Evolutionary conservation across 2,329 filamentous ascomycete species (phyloP), one percentile per base, ranked within the genome.

Genomic region (Rhynchosporium secalis): DNA sequence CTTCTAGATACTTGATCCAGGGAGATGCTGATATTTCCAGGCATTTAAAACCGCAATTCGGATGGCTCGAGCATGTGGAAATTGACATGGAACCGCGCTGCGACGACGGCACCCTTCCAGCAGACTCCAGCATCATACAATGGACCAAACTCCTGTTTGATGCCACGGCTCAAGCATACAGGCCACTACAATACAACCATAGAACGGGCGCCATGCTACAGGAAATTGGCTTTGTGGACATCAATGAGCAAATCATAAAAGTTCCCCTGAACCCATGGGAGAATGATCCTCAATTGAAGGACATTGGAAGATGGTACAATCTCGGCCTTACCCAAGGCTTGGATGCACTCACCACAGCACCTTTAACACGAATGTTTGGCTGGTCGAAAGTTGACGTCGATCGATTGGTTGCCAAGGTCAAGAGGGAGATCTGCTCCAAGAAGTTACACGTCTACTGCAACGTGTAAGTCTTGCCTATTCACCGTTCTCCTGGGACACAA

Each of bases 11-110:
- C 28, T 1, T 20, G 31, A n/a, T 4, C 9, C 12, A 31, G 8
- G 15, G 29, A 51, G 31, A 36, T 26, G 13, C 48, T 51, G 31
- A 51, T 15, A 15, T n/a, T 36, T 20, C 1, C 28, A 92, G 89
- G 58, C 90, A 96, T 72, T 81, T 97, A 31, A 86, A 86, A 69
- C 91, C 92, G 1, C 87, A 88, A 1, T 82, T 79, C 46, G 94
- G 93, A 59, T 84, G 82, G 72, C 82, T 97, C 60, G 93, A 98
- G 76, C 92, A 96, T 69, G 85, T 96, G 54, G 94, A 98, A 74
- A 89, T 98, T 60, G 92, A 98, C 75, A 90, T 90, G 75, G 80
- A 83, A 54, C 91, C 92, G 20, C 85, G 85, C 57, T 89, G 86
- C 71, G 88, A 92, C 66, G 86, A 90, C 69, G 81, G 82, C 41